These are phyloP conservation scores for Incumbomyces delicatus DNA, from an alignment of 2,329 filamentous ascomycete species.

Conservation along the genomic window DNA sequence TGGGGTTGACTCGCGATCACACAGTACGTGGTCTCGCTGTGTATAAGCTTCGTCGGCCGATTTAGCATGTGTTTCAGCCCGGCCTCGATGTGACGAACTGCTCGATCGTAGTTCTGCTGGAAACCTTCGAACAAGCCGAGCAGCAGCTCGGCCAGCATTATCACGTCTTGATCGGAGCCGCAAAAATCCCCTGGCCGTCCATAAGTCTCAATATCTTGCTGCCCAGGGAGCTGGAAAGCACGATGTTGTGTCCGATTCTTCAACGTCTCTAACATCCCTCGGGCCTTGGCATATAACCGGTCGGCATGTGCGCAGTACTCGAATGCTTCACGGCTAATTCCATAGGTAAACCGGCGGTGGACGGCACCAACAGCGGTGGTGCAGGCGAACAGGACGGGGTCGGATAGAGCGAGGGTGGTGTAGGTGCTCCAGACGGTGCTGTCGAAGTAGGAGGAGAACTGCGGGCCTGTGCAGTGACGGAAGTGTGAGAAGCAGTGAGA, in stretches of 20 bases:
- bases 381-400: conserved; percentile 17
- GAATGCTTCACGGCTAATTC: conserved; percentile 18
- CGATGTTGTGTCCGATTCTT: background rate
- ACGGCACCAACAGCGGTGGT: conserved; percentile 19
- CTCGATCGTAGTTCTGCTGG: conserved; percentile 16
- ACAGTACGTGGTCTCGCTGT: conserved; percentile 17
- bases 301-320: conserved; percentile 18
- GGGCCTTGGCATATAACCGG: conserved; percentile 15
- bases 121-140: conserved; percentile 20
- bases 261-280: conserved; percentile 5
- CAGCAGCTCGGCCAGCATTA: conserved; percentile 17
- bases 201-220: background rate
- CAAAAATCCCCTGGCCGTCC: background rate
- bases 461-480: conserved; percentile 22
- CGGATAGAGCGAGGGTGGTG: conserved; percentile 12
- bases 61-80: conserved; percentile 15
- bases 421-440: conserved; percentile 18
- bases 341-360: conserved; percentile 19
- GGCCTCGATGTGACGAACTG: conserved; percentile 13
- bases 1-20: conserved; percentile 8
- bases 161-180: conserved; percentile 6
- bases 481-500: conserved; percentile 26
- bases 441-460: conserved; percentile 21
- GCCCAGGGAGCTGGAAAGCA: background rate
- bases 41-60: conserved; percentile 14